Evolutionary conservation across 129 eudicot species (phyloP).

Genomic region (Escallonia rubra): DNA sequence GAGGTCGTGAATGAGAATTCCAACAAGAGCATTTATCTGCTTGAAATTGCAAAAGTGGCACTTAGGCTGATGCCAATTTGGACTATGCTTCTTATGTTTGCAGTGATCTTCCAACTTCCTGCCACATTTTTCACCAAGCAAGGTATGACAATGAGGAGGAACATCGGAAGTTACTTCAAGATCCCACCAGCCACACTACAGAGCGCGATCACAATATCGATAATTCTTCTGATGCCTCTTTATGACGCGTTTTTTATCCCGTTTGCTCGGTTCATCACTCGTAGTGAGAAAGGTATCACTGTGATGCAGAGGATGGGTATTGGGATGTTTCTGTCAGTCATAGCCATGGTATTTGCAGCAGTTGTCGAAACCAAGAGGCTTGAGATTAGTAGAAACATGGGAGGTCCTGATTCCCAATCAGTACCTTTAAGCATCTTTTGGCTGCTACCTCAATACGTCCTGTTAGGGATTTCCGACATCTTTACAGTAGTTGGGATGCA

Average conservation of each 20-base stretch:
- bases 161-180: conserved; percentile 68
- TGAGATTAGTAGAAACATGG: conserved; percentile 8
- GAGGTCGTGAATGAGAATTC: conserved; percentile 21
- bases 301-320: conserved; percentile 84
- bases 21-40: conserved; percentile 21
- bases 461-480: conserved; percentile 82
- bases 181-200: conserved; percentile 98
- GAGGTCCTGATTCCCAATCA: conserved; percentile 3
- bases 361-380: conserved; percentile 57
- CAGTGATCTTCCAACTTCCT: conserved; percentile 94
- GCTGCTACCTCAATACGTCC: conserved; percentile 77
- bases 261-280: conserved; percentile 38
- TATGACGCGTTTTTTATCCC: conserved; percentile 78
- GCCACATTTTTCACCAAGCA: conserved; percentile 93
- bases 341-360: conserved; percentile 94
- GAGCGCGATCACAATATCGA: conserved; percentile 83
- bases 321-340: conserved; percentile 83
- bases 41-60: conserved; percentile 43
- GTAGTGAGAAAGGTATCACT: conserved; percentile 67
- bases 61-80: conserved; percentile 69
- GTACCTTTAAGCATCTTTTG: conserved; percentile 58
- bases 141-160: conserved; percentile 87
- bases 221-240: conserved; percentile 76
- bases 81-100: conserved; percentile 83
- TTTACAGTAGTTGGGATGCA: conserved; percentile 99